Evolutionary conservation across 2,329 filamentous ascomycete species (phyloP), one percentile per base, ranked within the genome.

Genomic region (Sclerotinia glacialis): DNA sequence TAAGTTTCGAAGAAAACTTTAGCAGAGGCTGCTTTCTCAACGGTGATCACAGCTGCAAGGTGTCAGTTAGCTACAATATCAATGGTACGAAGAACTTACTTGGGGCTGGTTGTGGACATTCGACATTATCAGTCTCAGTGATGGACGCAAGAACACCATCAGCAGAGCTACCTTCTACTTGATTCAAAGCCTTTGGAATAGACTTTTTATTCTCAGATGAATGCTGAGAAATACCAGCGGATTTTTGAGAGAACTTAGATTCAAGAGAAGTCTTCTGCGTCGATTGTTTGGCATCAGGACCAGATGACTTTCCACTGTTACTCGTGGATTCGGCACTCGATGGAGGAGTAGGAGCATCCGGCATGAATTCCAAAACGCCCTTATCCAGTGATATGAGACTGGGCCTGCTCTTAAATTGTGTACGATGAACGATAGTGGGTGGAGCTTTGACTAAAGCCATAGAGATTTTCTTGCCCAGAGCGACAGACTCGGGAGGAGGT

Each of bases 1-100:
- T 93, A 86, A 0, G 88, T 92, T 77, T 98, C 95, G 12, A 98
- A 83, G 72, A 87, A 96, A 26, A 96, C 86, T 76, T 96, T 97
- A 53, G 92, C 89, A 0, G 91, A 89, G 0, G 92, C 87, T 3
- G 89, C 86, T 68, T 85, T 87, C 78, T 98, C 94, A 0, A 92
- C 89, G 0, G 93, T 96, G 3, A 74, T 68, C 31, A 76, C 67
- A 66, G 75, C 75, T 77, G 55, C 2, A 5, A 26, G 4, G 12
- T 31, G 7, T 49, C 26, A 63, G 44, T 70, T 52, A 67, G 37
- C 37, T 50, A 12, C 16, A 28, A 9, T 5, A 46, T 4, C 1
- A 0, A 54, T 21, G 34, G 52, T 34, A 5, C 11, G 26, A 34
- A 37, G 23, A 46, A 67, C 70, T 66, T 69, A 75, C 74, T 76